Percentiles rank a stretch among this genome's conserved stretches.
These are phyloP conservation scores for Plectosphaerella cucumerina DNA, from an alignment of 2,329 filamentous ascomycete species.

Conservation along the genomic window DNA sequence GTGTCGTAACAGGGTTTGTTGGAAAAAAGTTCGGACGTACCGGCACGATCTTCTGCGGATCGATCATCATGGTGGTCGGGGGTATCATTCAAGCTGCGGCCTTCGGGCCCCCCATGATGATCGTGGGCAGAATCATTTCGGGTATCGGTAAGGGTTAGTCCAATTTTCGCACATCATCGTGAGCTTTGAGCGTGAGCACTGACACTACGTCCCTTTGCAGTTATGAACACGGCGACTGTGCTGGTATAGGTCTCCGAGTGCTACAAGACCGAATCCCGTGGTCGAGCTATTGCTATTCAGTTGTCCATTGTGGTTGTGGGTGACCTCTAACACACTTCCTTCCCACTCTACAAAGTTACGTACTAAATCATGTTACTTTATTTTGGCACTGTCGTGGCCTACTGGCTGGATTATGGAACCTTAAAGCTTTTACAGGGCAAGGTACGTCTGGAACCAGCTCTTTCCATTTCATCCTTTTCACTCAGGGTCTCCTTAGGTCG, in stretches of 20 bases:
- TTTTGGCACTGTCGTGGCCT: conserved; percentile 1
- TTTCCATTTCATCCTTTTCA: background rate
- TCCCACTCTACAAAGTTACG: background rate
- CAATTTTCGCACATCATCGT: background rate
- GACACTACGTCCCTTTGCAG: background rate
- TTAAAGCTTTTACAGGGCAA: background rate
- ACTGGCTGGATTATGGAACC: background rate
- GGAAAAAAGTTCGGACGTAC: background rate
- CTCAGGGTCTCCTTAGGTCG: background rate
- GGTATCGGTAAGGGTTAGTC: background rate
- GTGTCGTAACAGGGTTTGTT: background rate
- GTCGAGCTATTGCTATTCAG: background rate
- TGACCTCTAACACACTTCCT: background rate
- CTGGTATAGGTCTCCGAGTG: background rate
- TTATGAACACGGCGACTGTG: background rate
- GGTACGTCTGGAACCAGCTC: background rate
- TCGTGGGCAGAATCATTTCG: background rate
- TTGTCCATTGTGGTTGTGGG: background rate
- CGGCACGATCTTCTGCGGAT: background rate
- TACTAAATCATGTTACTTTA: background rate
- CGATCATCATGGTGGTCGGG: background rate
- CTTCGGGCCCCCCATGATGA: background rate
- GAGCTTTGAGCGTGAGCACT: background rate
- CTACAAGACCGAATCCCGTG: background rate
- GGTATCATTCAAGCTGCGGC: background rate